Evolutionary conservation across 352 stramenopile genomes (phyloP).

Genomic region (Phytopythium mirpurense): DNA sequence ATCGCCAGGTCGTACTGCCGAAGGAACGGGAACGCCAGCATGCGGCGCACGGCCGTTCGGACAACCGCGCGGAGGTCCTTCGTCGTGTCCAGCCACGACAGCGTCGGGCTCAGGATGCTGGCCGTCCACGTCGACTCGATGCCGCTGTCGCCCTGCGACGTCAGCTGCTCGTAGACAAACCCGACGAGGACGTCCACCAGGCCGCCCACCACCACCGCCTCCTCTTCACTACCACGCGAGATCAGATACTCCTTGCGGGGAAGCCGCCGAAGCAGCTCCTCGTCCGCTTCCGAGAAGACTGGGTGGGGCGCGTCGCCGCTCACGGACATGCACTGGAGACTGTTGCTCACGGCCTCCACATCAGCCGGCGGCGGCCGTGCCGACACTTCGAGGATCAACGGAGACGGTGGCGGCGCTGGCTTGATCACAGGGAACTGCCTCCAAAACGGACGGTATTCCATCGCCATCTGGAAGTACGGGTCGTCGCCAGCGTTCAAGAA

Average conservation of each 20-base stretch:
- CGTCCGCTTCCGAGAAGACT: conserved; percentile 51
- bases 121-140: conserved; percentile 97
- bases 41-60: conserved; percentile 75
- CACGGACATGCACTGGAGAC: conserved; percentile 19
- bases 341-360: conserved; percentile 15
- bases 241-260: conserved; percentile 83
- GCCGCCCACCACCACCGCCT: conserved; percentile 64
- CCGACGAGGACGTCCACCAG: conserved; percentile 94
- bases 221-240: conserved; percentile 39
- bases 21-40: conserved; percentile 95
- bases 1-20: conserved; percentile 87
- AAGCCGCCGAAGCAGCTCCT: conserved; percentile 68
- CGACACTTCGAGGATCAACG: conserved; percentile 37
- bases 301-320: conserved; percentile 7
- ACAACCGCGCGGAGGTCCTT: conserved; percentile 60
- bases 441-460: conserved; percentile 91
- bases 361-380: conserved; percentile 3
- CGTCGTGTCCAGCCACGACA: conserved; percentile 92
- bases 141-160: conserved; percentile 92
- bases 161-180: conserved; percentile 95
- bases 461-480: conserved; percentile 89
- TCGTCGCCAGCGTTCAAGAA: conserved; percentile 89
- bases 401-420: conserved; percentile 3
- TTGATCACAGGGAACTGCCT: conserved; percentile 29
- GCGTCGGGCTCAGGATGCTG: conserved; percentile 90